phyloP scores from a whole-genome alignment of 148 eudicot species.

The Spergularia marina region DNA sequence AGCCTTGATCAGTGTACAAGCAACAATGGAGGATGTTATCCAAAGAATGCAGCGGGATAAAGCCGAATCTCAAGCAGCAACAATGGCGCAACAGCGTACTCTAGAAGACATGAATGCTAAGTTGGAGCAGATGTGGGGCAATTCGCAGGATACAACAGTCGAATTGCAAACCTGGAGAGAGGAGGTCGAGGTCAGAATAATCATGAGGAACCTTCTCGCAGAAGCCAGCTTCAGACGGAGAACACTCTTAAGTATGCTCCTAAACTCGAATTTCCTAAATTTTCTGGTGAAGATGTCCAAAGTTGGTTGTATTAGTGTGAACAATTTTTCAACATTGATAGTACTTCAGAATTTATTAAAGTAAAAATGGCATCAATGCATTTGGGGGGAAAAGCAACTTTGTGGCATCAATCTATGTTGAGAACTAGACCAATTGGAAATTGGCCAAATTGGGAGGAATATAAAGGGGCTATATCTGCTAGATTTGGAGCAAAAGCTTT shows the following conservation, averaged over 20 bases:
- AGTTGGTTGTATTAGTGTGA: conserved; percentile 9
- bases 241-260: neutral
- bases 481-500: neutral
- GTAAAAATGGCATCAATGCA: neutral
- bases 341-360: neutral
- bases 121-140: neutral
- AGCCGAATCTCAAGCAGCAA: neutral
- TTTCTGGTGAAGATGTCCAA: neutral
- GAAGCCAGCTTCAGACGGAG: neutral
- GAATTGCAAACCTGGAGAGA: neutral
- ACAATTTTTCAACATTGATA: neutral
- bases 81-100: neutral
- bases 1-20: neutral
- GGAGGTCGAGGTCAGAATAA: neutral
- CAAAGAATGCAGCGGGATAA: neutral
- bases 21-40: neutral
- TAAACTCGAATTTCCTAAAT: conserved; percentile 6
- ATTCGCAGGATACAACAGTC: neutral
- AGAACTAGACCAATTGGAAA: neutral
- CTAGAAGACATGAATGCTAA: too few relatives aligned
- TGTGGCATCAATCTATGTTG: conserved; percentile 12
- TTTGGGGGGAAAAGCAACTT: neutral
- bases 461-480: neutral
- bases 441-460: neutral
- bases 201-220: neutral